Conservation (phyloP, 108 stramenopile genomes). For the Pinguiococcus pyrenoidosus region DNA sequence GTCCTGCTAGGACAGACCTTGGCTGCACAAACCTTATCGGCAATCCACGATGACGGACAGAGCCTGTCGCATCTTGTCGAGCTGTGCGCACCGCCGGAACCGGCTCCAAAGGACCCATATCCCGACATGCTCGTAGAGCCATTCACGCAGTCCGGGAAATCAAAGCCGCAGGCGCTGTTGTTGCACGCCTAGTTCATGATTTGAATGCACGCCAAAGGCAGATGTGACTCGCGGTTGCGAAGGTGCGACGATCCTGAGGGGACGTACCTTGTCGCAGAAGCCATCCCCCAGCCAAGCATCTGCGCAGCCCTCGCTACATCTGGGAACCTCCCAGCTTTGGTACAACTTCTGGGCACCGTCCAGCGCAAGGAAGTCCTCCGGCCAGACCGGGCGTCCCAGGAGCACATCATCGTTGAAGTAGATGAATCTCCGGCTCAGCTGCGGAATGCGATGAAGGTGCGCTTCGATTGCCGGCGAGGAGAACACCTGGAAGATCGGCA, state of each 20-base stretch:
- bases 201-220: too few species aligned
- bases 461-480: slow-evolving; percentile 36
- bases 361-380: slow-evolving; percentile 27
- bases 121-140: too few species aligned
- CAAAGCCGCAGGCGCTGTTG: slow-evolving; percentile 19
- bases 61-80: too few species aligned
- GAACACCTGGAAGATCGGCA: slow-evolving; percentile 8
- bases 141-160: slow-evolving; percentile 28
- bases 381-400: slow-evolving; percentile 23
- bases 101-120: too few species aligned
- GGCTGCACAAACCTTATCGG: too few species aligned
- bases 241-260: too few species aligned
- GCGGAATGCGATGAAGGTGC: slow-evolving; percentile 32
- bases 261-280: slow-evolving; percentile 27
- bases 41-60: too few species aligned
- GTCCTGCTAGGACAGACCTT: too few species aligned
- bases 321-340: slow-evolving; percentile 35
- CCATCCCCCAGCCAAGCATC: slow-evolving; percentile 42
- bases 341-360: slow-evolving; percentile 15
- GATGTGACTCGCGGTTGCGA: too few species aligned
- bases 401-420: slow-evolving; percentile 51
- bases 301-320: slow-evolving; percentile 26
- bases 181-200: slow-evolving; percentile 26
- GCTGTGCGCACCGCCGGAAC: too few species aligned
- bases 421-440: slow-evolving; percentile 23